Base-by-base conservation (phyloP, 768 basidiomycete species). In the Suillus subaureus region DNA sequence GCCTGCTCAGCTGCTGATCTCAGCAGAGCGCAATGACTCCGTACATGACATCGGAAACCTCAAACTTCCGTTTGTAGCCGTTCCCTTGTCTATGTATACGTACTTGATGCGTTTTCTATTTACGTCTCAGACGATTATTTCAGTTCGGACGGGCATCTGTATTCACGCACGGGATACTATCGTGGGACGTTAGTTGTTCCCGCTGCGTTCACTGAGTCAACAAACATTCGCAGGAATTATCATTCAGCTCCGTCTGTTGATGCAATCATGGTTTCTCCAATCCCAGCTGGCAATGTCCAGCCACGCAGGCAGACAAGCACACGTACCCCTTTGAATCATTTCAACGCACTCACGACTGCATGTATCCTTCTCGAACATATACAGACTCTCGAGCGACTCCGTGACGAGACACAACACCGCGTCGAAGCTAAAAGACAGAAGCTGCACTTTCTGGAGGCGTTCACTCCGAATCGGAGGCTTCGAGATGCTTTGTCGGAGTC, bases 341-440 rank as follows among this genome's bases (percentile, higher is more conserved):
- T 65, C 47, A 65, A 76, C 54, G 45, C 74, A n/a, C 76, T 76
- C 62, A 67, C 67, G 35, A 78, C 75, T 18, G 73, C 76, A 3
- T 75, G 69, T 61, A 74, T 73, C 28, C 66, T 76, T 31, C 61
- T 76, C 54, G 69, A 69, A 39, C 75, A 76, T 5, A 52, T 76
- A 4, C 68, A 68, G 55, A 66, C 67, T 21, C 76, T 78, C 16
- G 64, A 65, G 28, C 62, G 43, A 47, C 63, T 45, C n/a, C 37
- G 61, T 31, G 61, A 64, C n/a, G 37, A 43, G 16, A 54, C 45
- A 65, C 61, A 64, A 13, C 13, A 37, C n/a, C 63, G 57, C 23
- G 51, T 56, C 12, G 58, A 56, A 40, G 21, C 40, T 31, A 64
- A 61, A 15, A 33, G 55, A 33, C 31, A 39, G 57, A 60, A n/a